These are phyloP conservation scores for Phytophthora citricola DNA, from an alignment of 352 stramenopile genomes.

Conservation along the genomic window DNA sequence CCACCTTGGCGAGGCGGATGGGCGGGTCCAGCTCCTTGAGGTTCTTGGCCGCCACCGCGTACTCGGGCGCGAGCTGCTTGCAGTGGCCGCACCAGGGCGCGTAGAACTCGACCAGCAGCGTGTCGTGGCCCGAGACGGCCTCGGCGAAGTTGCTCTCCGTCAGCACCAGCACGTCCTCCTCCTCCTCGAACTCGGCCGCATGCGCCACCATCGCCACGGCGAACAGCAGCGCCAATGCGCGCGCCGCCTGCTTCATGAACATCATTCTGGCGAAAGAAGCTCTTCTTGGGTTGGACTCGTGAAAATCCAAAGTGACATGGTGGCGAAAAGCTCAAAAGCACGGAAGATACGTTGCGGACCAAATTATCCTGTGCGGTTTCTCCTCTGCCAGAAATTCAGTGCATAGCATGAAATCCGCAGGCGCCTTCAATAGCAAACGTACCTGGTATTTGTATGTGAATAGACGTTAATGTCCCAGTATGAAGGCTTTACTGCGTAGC, in stretches of 20 bases:
- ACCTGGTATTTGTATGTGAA: neutral
- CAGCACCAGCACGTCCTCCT: constrained; percentile 92
- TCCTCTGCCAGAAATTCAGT: neutral
- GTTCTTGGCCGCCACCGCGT: constrained; percentile 83
- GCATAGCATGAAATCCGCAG: constrained; percentile 8
- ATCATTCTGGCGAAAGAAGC: constrained; percentile 37
- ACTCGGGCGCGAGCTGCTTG: constrained; percentile 93
- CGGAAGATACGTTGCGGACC: constrained; percentile 9
- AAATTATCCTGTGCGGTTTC: neutral
- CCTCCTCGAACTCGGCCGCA: constrained; percentile 76
- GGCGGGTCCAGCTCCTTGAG: constrained; percentile 81
- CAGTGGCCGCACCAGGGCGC: constrained; percentile 96
- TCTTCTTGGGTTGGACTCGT: constrained; percentile 9
- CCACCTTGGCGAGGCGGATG: constrained; percentile 88
- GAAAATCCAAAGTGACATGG: constrained; percentile 59
- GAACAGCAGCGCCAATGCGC: constrained; percentile 54
- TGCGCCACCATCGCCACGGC: constrained; percentile 52
- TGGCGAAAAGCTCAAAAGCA: neutral
- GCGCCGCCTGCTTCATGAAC: constrained; percentile 66
- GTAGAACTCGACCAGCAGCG: constrained; percentile 94
- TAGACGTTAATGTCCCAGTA: neutral
- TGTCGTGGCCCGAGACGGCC: constrained; percentile 82
- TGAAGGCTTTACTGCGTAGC: neutral
- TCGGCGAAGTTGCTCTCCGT: constrained; percentile 93
- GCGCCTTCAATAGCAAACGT: neutral